Conservation (phyloP, 2,329 filamentous ascomycete genomes). For the Xylaria sp. region DNA sequence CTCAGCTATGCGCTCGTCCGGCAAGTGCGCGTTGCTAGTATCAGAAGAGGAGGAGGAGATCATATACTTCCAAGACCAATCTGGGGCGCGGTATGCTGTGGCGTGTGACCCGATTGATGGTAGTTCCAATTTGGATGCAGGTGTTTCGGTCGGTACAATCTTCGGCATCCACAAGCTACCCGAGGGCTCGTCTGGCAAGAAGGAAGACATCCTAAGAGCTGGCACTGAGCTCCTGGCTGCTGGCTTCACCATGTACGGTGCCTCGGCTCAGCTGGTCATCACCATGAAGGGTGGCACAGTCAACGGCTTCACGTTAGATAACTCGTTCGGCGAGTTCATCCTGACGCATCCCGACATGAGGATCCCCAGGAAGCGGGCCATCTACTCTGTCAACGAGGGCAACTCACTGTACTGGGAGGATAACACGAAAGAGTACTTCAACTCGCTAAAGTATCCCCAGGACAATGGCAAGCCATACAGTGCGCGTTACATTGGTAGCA, state of each 20-base stretch:
- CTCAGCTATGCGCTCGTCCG: constrained; percentile 89
- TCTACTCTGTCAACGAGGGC: constrained; percentile 99
- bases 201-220: constrained; percentile 86
- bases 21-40: constrained; percentile 89
- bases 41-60: constrained; percentile 96
- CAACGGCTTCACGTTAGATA: constrained; percentile 98
- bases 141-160: constrained; percentile 97
- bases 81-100: constrained; percentile 86
- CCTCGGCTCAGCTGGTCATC: constrained; percentile 92
- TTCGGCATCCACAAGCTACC: constrained; percentile 92
- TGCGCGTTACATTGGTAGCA: constrained; percentile 92
- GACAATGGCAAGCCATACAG: constrained; percentile 87
- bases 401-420: constrained; percentile 98
- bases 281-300: constrained; percentile 93
- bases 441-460: constrained; percentile 82
- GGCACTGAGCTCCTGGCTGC: constrained; percentile 91
- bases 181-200: constrained; percentile 73
- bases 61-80: constrained; percentile 81
- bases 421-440: constrained; percentile 83
- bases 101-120: constrained; percentile 98
- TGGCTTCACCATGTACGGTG: constrained; percentile 99
- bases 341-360: constrained; percentile 94
- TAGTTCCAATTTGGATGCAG: constrained; percentile 95
- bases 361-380: constrained; percentile 78
- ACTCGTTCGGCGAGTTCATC: constrained; percentile 97